Percentiles rank a stretch among this genome's conserved stretches.
These are phyloP conservation scores for Puccinia hordei DNA, from an alignment of 1,284 basidiomycete species.

Conservation along the genomic window DNA sequence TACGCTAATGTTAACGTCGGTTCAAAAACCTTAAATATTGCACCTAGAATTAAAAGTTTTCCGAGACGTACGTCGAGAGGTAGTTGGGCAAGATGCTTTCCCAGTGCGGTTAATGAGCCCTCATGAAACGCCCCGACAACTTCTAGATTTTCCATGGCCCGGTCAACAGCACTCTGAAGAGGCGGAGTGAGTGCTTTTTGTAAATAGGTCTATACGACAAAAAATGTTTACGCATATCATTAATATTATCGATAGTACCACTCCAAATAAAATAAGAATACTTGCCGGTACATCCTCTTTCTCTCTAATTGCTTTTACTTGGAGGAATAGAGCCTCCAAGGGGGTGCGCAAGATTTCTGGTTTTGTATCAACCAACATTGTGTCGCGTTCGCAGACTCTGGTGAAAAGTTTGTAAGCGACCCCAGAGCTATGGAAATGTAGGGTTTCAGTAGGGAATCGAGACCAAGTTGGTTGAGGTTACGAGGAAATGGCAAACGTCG, in stretches of 20 bases:
- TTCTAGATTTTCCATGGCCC: constrained; percentile 73
- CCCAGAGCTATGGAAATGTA: constrained; percentile 29
- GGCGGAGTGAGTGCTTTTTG: constrained; percentile 82
- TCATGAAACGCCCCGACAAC: constrained; percentile 76
- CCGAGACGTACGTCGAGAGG: constrained; percentile 86
- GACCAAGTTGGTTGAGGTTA: not conserved
- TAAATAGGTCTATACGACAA: constrained; percentile 64
- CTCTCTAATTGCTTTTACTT: constrained; percentile 79
- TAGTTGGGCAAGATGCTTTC: constrained; percentile 76
- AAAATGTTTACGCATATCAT: constrained; percentile 12
- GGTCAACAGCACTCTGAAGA: constrained; percentile 72
- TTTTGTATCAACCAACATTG: not conserved
- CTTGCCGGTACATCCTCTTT: constrained; percentile 75
- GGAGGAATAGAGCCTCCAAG: constrained; percentile 77
- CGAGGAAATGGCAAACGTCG: constrained; percentile 68
- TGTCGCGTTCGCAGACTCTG: constrained; percentile 34
- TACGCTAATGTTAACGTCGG: constrained; percentile 56
- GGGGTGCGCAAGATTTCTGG: constrained; percentile 91
- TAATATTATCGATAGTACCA: not conserved
- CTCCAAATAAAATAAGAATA: constrained; percentile 54
- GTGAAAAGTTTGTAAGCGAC: constrained; percentile 44
- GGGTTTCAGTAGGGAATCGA: constrained; percentile 2
- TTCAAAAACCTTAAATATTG: constrained; percentile 57
- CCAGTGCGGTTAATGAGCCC: constrained; percentile 74
- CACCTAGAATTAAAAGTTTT: constrained; percentile 66